These are phyloP conservation scores for Penicillium sp. DNA, from an alignment of 2,329 filamentous ascomycete species.

Conservation along the genomic window DNA sequence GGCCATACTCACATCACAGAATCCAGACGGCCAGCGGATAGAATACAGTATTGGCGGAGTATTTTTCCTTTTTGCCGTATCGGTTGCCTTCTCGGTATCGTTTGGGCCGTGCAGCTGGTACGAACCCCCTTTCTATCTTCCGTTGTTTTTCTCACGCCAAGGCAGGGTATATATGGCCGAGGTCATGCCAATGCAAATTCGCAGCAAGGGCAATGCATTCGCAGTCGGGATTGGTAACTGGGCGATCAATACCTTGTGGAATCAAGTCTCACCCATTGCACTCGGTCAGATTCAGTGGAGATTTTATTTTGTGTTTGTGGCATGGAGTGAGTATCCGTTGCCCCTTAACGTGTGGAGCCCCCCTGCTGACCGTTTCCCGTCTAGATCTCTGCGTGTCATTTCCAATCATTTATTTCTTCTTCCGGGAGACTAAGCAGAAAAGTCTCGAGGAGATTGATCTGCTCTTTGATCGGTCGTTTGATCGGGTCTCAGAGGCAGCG, in stretches of 20 bases:
- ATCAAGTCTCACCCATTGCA: conserved; percentile 59
- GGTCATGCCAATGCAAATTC: conserved; percentile 67
- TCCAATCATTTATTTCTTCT: conserved; percentile 52
- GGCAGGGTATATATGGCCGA: conserved; percentile 68
- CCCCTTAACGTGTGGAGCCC: background rate
- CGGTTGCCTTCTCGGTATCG: conserved; percentile 60
- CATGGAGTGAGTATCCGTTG: conserved; percentile 42
- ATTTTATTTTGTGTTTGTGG: conserved; percentile 61
- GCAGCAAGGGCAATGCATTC: conserved; percentile 59
- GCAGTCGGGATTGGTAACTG: conserved; percentile 61
- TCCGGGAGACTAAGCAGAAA: conserved; percentile 56
- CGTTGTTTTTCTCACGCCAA: background rate
- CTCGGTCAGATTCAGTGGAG: conserved; percentile 52
- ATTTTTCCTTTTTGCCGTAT: conserved; percentile 66
- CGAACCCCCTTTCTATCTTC: background rate
- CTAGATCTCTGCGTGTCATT: conserved; percentile 39
- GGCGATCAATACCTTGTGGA: conserved; percentile 61
- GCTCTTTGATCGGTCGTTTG: conserved; percentile 56
- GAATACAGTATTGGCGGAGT: conserved; percentile 61
- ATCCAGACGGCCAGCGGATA: conserved; percentile 43
- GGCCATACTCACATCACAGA: conserved; percentile 57
- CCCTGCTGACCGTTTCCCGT: background rate
- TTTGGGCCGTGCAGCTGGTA: conserved; percentile 52
- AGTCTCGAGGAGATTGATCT: conserved; percentile 60
- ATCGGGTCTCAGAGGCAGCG: conserved; percentile 46